A percentile compares a stretch with the other conserved stretches of the same genome.
Evolutionary conservation across 768 basidiomycete species (phyloP).

Genomic region (Leccinum rimulosum): DNA sequence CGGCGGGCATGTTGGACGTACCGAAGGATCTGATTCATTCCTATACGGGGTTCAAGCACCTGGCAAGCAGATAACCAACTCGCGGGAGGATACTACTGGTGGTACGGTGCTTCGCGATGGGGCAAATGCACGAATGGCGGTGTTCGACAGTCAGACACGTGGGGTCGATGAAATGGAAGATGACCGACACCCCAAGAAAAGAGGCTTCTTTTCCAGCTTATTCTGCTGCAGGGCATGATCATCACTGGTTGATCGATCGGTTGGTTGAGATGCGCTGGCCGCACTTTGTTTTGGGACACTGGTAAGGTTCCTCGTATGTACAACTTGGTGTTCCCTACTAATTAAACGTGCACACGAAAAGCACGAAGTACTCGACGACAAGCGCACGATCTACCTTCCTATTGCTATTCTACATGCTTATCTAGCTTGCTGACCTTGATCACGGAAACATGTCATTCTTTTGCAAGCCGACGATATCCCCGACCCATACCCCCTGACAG

Average conservation of each 20-base stretch:
- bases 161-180: constrained; percentile 60
- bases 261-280: constrained; percentile 29
- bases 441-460: constrained; percentile 25
- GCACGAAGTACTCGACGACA: constrained; percentile 32
- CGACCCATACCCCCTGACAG: constrained; percentile 28
- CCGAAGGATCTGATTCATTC: constrained; percentile 67
- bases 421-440: constrained; percentile 30
- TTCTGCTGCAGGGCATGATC: constrained; percentile 68
- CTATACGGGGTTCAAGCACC: constrained; percentile 54
- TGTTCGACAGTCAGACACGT: constrained; percentile 68
- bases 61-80: constrained; percentile 48
- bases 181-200: constrained; percentile 60
- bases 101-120: constrained; percentile 35
- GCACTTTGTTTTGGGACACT: constrained; percentile 26
- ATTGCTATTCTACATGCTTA: constrained; percentile 34
- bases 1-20: constrained; percentile 40
- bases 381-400: constrained; percentile 31
- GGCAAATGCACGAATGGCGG: constrained; percentile 49
- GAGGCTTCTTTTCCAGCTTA: constrained; percentile 59
- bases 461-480: constrained; percentile 34
- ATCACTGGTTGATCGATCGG: constrained; percentile 24
- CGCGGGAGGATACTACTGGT: constrained; percentile 52
- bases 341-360: constrained; percentile 9
- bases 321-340: not conserved
- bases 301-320: constrained; percentile 14